phyloP scores from a whole-genome alignment of 2,329 filamentous ascomycete species.

The Xylariaceae sp. region DNA sequence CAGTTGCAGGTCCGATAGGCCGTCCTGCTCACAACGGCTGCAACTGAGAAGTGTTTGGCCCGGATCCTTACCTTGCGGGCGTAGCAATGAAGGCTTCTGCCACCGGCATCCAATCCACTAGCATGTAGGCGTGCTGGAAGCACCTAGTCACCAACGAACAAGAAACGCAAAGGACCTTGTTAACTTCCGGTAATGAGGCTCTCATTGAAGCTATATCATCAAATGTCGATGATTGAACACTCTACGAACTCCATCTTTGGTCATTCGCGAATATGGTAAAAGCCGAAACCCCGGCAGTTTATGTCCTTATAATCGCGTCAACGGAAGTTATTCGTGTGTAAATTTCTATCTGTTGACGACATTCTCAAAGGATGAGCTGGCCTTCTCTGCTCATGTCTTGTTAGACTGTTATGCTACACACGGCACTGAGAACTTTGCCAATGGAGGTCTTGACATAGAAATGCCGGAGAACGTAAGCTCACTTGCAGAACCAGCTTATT shows the following conservation, averaged over 20 bases:
- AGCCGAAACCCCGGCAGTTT: slow-evolving; percentile 1
- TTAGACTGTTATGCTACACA: slow-evolving; percentile 52
- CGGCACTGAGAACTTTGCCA: slow-evolving; percentile 47
- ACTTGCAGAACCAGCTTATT: slow-evolving; percentile 48
- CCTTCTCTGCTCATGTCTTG: slow-evolving; percentile 50
- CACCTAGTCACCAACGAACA: slow-evolving; percentile 72
- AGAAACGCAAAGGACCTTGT: slow-evolving; percentile 58
- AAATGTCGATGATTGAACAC: slow-evolving; percentile 8
- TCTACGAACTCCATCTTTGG: slow-evolving; percentile 17
- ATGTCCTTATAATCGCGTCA: slow-evolving; percentile 14
- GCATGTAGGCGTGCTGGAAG: slow-evolving; percentile 45
- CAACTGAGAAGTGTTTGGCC: slow-evolving; percentile 69
- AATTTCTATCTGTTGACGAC: slow-evolving; percentile 30
- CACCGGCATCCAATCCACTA: slow-evolving; percentile 47
- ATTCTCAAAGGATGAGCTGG: slow-evolving; percentile 50
- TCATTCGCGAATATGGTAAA: slow-evolving; percentile 12
- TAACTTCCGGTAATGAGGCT: neutral
- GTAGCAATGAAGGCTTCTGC: slow-evolving; percentile 56
- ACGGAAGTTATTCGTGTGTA: slow-evolving; percentile 47
- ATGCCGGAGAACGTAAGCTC: slow-evolving; percentile 10
- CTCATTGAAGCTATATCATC: slow-evolving; percentile 6
- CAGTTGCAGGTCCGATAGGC: slow-evolving; percentile 51
- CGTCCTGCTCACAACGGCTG: slow-evolving; percentile 56
- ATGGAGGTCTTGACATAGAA: slow-evolving; percentile 51
- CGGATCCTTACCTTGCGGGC: slow-evolving; percentile 67